Evolutionary conservation across 352 stramenopile genomes (phyloP).

Genomic region (Blastocystis sp.): DNA sequence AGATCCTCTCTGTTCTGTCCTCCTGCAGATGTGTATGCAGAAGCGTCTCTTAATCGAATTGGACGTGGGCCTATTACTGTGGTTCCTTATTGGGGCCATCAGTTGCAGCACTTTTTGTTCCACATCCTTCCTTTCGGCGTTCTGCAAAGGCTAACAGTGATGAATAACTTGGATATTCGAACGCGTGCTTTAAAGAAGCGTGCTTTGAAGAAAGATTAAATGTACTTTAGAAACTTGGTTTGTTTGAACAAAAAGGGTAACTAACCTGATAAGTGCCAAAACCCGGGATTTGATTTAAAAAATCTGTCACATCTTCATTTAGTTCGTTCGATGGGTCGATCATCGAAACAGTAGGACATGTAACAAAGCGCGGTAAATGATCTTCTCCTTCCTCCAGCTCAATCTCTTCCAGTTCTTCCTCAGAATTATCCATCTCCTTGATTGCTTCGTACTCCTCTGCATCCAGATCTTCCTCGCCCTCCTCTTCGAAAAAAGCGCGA

Average conservation of each 20-base stretch:
- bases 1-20: constrained; percentile 84
- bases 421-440: not conserved
- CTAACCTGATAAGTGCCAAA: not conserved
- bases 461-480: not conserved
- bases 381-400: not conserved
- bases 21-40: constrained; percentile 65
- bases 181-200: constrained; percentile 79
- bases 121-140: constrained; percentile 4
- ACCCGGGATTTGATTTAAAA: constrained; percentile 1
- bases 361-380: not conserved
- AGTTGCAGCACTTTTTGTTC: constrained; percentile 37
- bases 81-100: constrained; percentile 40
- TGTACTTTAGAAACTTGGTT: not conserved
- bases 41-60: constrained; percentile 52
- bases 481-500: not conserved
- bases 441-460: not conserved
- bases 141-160: constrained; percentile 69
- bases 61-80: constrained; percentile 51
- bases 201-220: constrained; percentile 76
- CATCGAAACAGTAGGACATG: not conserved
- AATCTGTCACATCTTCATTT: not conserved
- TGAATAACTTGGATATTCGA: constrained; percentile 73
- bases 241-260: not conserved
- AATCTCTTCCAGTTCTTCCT: not conserved
- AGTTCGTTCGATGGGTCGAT: not conserved